phyloP scores from a whole-genome alignment of 192 early-diverging fungal species.

The Umbelopsis sp. region DNA sequence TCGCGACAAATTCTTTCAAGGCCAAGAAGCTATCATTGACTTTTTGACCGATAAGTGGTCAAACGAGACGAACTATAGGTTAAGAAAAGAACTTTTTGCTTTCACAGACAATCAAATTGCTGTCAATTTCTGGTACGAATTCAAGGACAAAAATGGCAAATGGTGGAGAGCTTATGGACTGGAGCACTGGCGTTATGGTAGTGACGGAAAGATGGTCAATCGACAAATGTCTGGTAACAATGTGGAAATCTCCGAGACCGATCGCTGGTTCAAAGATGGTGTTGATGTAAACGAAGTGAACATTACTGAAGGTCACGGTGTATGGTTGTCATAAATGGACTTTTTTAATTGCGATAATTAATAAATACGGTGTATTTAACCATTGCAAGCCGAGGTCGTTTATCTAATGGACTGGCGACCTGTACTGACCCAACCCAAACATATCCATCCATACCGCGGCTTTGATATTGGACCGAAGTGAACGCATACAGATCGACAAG shows the following conservation, averaged over 20 bases:
- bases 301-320: constrained; percentile 24
- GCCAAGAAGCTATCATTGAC: constrained; percentile 31
- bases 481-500: too few relatives aligned
- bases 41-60: constrained; percentile 47
- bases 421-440: too few relatives aligned
- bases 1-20: constrained; percentile 40
- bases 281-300: constrained; percentile 23
- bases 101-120: constrained; percentile 48
- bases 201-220: constrained; percentile 27
- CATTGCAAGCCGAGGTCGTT: too few relatives aligned
- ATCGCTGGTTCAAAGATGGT: constrained; percentile 34
- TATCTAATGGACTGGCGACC: too few relatives aligned
- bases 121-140: constrained; percentile 56
- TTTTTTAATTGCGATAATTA: too few relatives aligned
- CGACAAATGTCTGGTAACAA: constrained; percentile 30
- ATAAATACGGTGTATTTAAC: too few relatives aligned
- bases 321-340: too few relatives aligned
- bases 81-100: constrained; percentile 51
- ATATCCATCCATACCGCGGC: too few relatives aligned
- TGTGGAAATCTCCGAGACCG: constrained; percentile 10
- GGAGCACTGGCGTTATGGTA: constrained; percentile 31
- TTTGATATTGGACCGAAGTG: too few relatives aligned
- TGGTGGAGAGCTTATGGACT: constrained; percentile 38
- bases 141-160: constrained; percentile 30
- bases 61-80: constrained; percentile 43